phyloP scores from a whole-genome alignment of 2,329 filamentous ascomycete genomes.

The Dissoconium aciculare region DNA sequence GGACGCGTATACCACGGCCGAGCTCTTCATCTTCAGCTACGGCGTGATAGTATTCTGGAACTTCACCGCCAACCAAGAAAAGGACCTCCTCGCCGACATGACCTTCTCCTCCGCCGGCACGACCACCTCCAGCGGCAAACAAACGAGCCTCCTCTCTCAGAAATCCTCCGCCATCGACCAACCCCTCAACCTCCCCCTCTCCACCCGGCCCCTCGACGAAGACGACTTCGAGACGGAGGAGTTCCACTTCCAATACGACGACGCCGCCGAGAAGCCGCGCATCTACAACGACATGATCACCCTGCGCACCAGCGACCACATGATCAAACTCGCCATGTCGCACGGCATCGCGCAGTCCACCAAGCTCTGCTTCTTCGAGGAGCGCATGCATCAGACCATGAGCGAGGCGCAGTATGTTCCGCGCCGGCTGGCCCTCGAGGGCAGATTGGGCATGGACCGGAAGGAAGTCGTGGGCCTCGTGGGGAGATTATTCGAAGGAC shows the following conservation, averaged over 20 bases:
- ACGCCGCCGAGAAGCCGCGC: slow-evolving; percentile 67
- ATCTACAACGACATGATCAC: slow-evolving; percentile 99
- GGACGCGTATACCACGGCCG: slow-evolving; percentile 66
- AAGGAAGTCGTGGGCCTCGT: slow-evolving; percentile 87
- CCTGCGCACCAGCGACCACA: slow-evolving; percentile 82
- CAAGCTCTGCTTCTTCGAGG: slow-evolving; percentile 90
- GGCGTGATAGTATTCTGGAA: slow-evolving; percentile 99
- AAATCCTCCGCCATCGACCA: slow-evolving; percentile 17
- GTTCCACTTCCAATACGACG: slow-evolving; percentile 95
- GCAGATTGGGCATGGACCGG: slow-evolving; percentile 77
- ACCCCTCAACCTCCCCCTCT: slow-evolving; percentile 45
- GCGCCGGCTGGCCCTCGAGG: slow-evolving; percentile 73
- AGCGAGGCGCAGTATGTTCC: slow-evolving; percentile 82
- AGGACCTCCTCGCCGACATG: slow-evolving; percentile 86
- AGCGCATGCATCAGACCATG: slow-evolving; percentile 92
- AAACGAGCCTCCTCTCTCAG: slow-evolving; percentile 11
- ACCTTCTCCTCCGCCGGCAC: slow-evolving; percentile 50
- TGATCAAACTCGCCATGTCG: slow-evolving; percentile 96
- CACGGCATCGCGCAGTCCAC: slow-evolving; percentile 96
- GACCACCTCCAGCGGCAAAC: slow-evolving; percentile 9
- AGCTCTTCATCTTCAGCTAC: slow-evolving; percentile 96
- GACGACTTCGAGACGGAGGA: slow-evolving; percentile 94
- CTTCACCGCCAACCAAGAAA: slow-evolving; percentile 89
- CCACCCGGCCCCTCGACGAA: slow-evolving; percentile 66
- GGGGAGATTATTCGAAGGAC: slow-evolving; percentile 77